Conservation (phyloP, 139 green algal species). For the Chlamydomonas sp. region DNA sequence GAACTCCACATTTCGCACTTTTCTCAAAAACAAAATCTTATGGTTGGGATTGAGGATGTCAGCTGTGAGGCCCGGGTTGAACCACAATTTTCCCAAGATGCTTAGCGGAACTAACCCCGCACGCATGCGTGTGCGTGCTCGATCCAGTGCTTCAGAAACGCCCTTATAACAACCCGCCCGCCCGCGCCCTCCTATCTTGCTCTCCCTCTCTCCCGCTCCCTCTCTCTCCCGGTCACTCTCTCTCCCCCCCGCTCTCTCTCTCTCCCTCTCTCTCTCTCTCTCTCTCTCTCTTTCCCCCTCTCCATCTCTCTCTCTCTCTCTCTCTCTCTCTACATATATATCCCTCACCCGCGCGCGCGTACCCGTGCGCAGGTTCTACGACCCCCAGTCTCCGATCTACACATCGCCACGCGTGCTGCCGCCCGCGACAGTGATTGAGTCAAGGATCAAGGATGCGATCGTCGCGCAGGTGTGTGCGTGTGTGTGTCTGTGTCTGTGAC, state of each 20-base stretch:
- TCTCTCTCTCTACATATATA: too few species aligned
- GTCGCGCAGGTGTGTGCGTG: too few species aligned
- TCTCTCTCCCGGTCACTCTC: neutral
- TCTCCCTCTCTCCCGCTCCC: neutral
- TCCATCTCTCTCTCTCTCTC: too few species aligned
- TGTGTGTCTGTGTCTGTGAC: too few species aligned
- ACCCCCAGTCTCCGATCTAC: conserved; percentile 95
- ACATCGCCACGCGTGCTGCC: conserved; percentile 95
- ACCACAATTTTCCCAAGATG: too few species aligned
- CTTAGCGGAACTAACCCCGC: too few species aligned
- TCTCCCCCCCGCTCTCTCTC: neutral
- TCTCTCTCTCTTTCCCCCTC: neutral
- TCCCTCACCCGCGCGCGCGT: neutral
- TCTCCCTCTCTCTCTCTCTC: neutral
- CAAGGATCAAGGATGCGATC: conserved; percentile 66
- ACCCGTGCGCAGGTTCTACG: conserved; percentile 71
- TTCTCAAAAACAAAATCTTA: too few species aligned
- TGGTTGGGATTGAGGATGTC: too few species aligned
- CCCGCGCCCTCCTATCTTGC: too few species aligned
- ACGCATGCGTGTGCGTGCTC: neutral
- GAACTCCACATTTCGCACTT: too few species aligned
- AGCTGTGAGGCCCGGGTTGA: too few species aligned
- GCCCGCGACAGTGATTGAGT: conserved; percentile 84
- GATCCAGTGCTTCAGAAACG: neutral
- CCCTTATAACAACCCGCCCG: neutral